Evolutionary conservation across 768 basidiomycete genomes (phyloP).

Genomic region (Punctularia strigosozonata): DNA sequence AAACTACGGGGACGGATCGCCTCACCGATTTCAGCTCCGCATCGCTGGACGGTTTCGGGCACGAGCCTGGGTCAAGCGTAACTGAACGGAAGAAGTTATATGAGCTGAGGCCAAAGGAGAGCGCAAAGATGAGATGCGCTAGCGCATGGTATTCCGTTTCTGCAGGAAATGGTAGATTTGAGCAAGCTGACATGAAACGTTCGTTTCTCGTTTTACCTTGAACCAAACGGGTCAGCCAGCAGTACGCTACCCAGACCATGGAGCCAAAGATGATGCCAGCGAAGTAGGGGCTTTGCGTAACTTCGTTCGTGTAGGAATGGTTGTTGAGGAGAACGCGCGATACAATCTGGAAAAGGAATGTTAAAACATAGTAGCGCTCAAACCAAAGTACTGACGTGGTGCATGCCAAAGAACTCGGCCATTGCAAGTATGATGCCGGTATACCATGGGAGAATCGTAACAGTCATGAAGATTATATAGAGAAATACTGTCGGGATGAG

Average conservation of each 20-base stretch:
- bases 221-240: slow-evolving; percentile 72
- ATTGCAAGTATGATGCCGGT: slow-evolving; percentile 72
- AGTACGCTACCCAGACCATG: slow-evolving; percentile 77
- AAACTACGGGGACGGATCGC: slow-evolving; percentile 7
- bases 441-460: slow-evolving; percentile 83
- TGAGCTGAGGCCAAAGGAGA: slow-evolving; percentile 56
- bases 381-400: slow-evolving; percentile 56
- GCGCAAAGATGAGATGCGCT: slow-evolving; percentile 64
- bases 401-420: slow-evolving; percentile 88
- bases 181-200: too few species aligned
- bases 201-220: too few species aligned
- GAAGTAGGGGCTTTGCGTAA: slow-evolving; percentile 86
- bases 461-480: slow-evolving; percentile 73
- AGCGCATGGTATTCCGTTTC: slow-evolving; percentile 71
- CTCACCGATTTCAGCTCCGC: slow-evolving; percentile 79
- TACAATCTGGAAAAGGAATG: slow-evolving; percentile 41
- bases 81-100: slow-evolving; percentile 91
- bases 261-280: slow-evolving; percentile 81
- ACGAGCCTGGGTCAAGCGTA: slow-evolving; percentile 81
- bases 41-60: slow-evolving; percentile 71
- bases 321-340: slow-evolving; percentile 80
- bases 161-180: too few species aligned
- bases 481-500: slow-evolving; percentile 67
- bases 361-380: slow-evolving; percentile 1
- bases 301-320: slow-evolving; percentile 68